These are phyloP conservation scores for Phytopythium oedochilum DNA, from an alignment of 352 stramenopile species.

Conservation along the genomic window DNA sequence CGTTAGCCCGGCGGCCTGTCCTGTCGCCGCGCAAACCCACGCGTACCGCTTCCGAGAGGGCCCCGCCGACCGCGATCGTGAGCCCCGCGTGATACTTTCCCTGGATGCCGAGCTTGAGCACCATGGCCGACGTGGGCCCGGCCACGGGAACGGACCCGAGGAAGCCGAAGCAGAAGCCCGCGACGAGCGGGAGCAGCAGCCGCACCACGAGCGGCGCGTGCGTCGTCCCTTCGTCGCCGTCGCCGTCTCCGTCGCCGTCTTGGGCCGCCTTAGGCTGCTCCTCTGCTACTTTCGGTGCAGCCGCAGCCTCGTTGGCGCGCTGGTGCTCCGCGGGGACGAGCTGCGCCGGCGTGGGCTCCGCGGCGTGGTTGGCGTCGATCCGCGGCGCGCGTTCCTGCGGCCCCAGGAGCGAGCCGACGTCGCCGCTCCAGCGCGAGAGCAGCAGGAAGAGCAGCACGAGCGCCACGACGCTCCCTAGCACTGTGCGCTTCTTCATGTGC, in stretches of 20 bases:
- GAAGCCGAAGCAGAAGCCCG: conserved; percentile 84
- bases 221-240: background rate
- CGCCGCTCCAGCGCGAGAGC: conserved; percentile 17
- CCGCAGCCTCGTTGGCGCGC: background rate
- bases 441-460: conserved; percentile 64
- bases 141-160: conserved; percentile 80
- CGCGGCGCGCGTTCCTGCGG: conserved; percentile 2
- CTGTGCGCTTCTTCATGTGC: conserved; percentile 48
- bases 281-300: background rate
- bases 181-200: conserved; percentile 64
- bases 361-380: conserved; percentile 10
- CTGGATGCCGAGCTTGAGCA: conserved; percentile 84
- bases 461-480: conserved; percentile 23
- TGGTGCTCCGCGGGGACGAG: conserved; percentile 1
- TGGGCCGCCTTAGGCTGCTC: too few relatives aligned
- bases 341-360: conserved; percentile 3
- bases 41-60: conserved; percentile 78
- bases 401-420: background rate
- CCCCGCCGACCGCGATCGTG: conserved; percentile 78
- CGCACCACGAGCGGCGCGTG: conserved; percentile 47
- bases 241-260: background rate
- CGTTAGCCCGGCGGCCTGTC: background rate
- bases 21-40: background rate
- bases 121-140: conserved; percentile 83
- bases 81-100: conserved; percentile 77